Conservation (phyloP, 352 stramenopile species). For the Phytopythium aichiense region DNA sequence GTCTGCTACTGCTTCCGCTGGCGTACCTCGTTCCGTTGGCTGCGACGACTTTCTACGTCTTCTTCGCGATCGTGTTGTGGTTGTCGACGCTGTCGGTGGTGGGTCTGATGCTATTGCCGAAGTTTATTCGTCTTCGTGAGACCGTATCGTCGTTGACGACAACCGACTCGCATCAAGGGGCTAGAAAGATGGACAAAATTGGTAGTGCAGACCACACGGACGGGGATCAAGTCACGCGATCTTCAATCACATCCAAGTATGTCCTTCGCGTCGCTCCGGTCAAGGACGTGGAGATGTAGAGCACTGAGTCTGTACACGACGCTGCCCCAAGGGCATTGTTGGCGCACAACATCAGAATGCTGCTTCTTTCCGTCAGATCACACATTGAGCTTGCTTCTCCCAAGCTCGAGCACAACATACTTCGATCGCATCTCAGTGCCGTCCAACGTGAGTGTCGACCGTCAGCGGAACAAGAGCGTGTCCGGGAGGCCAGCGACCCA, state of each 20-base stretch:
- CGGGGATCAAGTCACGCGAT: not conserved
- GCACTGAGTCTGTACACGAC: not conserved
- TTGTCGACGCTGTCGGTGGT: constrained; percentile 7
- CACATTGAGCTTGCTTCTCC: too few relatives aligned
- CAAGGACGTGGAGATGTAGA: not conserved
- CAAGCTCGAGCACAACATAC: too few relatives aligned
- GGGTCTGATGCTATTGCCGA: constrained; percentile 11
- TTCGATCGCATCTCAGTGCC: too few relatives aligned
- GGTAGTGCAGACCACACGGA: not conserved
- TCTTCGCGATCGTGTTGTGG: constrained; percentile 9
- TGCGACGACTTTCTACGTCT: constrained; percentile 11
- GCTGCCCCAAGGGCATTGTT: not conserved
- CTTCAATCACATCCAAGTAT: not conserved
- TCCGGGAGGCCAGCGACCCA: too few relatives aligned
- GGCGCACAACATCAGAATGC: not conserved
- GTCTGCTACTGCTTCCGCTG: constrained; percentile 16
- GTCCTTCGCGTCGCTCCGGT: not conserved
- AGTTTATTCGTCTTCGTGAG: not conserved
- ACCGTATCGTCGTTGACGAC: too few relatives aligned
- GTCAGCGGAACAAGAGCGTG: too few relatives aligned
- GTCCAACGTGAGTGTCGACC: too few relatives aligned
- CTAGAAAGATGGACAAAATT: not conserved
- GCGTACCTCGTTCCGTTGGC: constrained; percentile 18
- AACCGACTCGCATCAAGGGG: too few relatives aligned
- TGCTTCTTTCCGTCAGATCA: too few relatives aligned